Conservation (phyloP, 208 protist species). For the Naegleria gruberi region DNA sequence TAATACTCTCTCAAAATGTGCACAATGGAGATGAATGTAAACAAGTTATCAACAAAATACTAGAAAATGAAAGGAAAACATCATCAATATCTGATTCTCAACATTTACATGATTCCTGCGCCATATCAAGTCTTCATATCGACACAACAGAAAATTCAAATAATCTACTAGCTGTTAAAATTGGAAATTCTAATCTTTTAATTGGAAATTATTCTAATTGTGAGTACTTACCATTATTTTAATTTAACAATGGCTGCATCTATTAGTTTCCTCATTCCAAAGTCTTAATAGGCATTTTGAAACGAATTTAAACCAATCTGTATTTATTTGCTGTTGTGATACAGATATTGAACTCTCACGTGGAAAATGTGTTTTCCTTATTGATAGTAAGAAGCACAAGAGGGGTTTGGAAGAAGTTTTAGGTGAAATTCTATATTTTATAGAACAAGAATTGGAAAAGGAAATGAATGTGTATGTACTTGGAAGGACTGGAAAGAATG, state of each 20-base stretch:
- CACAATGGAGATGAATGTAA: neutral
- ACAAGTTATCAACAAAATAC: neutral
- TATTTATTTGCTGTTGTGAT: neutral
- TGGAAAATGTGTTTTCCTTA: neutral
- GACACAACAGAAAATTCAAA: neutral
- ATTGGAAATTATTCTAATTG: neutral
- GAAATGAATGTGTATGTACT: neutral
- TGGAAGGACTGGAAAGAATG: neutral
- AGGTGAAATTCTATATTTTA: neutral
- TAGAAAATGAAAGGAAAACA: neutral
- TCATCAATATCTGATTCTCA: neutral
- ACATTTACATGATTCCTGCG: neutral
- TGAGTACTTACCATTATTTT: no score
- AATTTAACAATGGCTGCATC: no score
- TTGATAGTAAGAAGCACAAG: neutral
- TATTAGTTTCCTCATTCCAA: neutral
- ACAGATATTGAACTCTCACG: neutral
- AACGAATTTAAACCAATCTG: neutral
- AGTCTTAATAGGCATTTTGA: neutral
- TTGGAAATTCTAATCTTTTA: neutral
- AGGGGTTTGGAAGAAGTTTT: neutral
- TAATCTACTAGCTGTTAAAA: neutral
- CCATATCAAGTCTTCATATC: neutral
- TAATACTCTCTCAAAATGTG: neutral
- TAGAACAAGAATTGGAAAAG: neutral